Percentiles rank a stretch among this genome's conserved stretches.
Evolutionary conservation across 164 flowering plant genomes (phyloP).

Genomic region (Magnolia changhungtana): DNA sequence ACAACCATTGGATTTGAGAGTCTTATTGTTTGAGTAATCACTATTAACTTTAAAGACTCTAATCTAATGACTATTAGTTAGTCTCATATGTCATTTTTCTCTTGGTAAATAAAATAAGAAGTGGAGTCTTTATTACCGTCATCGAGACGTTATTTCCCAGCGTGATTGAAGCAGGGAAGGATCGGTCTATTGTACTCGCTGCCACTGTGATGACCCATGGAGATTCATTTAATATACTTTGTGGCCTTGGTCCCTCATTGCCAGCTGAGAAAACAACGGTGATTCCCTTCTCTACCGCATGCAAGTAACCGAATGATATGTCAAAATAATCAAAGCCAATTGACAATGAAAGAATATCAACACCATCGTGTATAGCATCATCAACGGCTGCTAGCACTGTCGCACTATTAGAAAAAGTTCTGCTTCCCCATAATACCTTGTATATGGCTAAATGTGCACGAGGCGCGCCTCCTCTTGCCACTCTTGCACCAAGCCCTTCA

Average conservation of each 20-base stretch:
- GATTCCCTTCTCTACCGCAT: slow-evolving; percentile 28
- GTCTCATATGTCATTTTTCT: too few species aligned
- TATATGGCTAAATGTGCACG: slow-evolving; percentile 26
- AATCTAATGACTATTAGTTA: background rate
- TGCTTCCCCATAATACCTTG: slow-evolving; percentile 18
- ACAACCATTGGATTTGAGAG: background rate
- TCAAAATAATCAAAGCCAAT: background rate
- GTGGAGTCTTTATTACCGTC: background rate
- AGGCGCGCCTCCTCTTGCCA: slow-evolving; percentile 27
- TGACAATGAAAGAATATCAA: slow-evolving; percentile 24
- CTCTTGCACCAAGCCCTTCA: slow-evolving; percentile 17
- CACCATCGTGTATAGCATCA: slow-evolving; percentile 29
- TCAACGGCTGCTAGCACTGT: slow-evolving; percentile 26
- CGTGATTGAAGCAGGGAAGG: slow-evolving; percentile 20
- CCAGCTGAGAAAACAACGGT: slow-evolving; percentile 24
- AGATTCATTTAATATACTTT: slow-evolving; percentile 22
- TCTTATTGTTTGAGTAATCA: background rate
- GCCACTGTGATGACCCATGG: slow-evolving; percentile 31
- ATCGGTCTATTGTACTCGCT: slow-evolving; percentile 26
- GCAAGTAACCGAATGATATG: slow-evolving; percentile 21
- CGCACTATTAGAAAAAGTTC: slow-evolving; percentile 4
- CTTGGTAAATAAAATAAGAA: too few species aligned
- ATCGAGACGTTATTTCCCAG: slow-evolving; percentile 21
- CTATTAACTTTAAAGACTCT: background rate
- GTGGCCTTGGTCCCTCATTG: slow-evolving; percentile 23